phyloP scores from a whole-genome alignment of 331 rosid genomes.

The Cydonia oblonga region DNA sequence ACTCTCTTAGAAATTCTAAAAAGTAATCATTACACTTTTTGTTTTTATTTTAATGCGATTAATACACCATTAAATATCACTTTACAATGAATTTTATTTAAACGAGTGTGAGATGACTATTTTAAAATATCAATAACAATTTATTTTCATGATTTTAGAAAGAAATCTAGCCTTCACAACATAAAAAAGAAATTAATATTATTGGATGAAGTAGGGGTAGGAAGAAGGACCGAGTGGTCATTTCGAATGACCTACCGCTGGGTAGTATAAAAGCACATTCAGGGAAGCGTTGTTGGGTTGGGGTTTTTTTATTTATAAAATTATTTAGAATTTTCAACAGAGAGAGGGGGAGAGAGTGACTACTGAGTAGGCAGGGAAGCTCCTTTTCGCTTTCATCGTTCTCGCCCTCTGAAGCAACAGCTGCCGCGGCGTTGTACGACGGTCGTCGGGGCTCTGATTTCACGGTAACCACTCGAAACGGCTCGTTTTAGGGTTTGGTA shows the following conservation, averaged over 20 bases:
- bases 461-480: background rate
- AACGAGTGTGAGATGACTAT: too few species aligned
- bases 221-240: constrained; percentile 26
- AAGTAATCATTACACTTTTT: too few species aligned
- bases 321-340: background rate
- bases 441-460: background rate
- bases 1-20: accelerated
- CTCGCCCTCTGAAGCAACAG: background rate
- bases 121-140: too few species aligned
- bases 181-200: too few species aligned
- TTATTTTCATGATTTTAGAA: too few species aligned
- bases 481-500: background rate
- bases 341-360: background rate
- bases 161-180: too few species aligned
- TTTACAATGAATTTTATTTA: too few species aligned
- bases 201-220: background rate
- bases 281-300: background rate
- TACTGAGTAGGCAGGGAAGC: background rate
- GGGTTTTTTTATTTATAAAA: background rate
- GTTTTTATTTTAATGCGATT: too few species aligned
- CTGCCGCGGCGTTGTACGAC: constrained; percentile 2
- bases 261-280: constrained; percentile 9
- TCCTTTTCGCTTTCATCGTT: background rate
- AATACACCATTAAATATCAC: too few species aligned
- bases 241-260: constrained; percentile 25